Evolutionary conservation across 2,329 filamentous ascomycete species (phyloP).

Genomic region (Penicillium sp.): DNA sequence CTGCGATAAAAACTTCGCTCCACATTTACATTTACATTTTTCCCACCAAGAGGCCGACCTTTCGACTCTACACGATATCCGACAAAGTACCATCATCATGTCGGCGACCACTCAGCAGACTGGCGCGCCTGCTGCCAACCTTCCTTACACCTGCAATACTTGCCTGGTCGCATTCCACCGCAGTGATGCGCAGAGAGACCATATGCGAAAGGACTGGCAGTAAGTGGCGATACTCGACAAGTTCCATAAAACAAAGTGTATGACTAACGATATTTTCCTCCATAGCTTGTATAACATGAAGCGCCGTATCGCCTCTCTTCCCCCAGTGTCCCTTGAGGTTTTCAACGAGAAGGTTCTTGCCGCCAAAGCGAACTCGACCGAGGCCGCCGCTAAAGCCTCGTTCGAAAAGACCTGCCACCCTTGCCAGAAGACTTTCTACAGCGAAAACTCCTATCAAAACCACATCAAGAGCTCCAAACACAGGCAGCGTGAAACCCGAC

Average conservation of each 20-base stretch:
- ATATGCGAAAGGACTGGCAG: constrained; percentile 99
- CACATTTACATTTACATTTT: constrained; percentile 33
- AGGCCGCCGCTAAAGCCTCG: constrained; percentile 84
- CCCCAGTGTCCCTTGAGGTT: constrained; percentile 86
- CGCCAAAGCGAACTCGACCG: constrained; percentile 81
- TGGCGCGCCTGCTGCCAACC: constrained; percentile 56
- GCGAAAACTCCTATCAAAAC: constrained; percentile 93
- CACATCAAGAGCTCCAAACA: constrained; percentile 92
- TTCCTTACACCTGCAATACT: constrained; percentile 97
- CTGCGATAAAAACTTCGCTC: constrained; percentile 32
- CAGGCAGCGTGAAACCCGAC: constrained; percentile 67
- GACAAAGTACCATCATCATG: constrained; percentile 23
- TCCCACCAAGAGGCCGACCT: constrained; percentile 18
- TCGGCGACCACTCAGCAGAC: constrained; percentile 37
- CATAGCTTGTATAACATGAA: constrained; percentile 91
- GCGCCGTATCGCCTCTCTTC: constrained; percentile 86
- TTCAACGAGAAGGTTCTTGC: constrained; percentile 96
- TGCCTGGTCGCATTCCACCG: constrained; percentile 96
- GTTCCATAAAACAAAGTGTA: background rate
- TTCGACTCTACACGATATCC: constrained; percentile 14
- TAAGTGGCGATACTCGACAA: constrained; percentile 57
- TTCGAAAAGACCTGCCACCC: constrained; percentile 83
- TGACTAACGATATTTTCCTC: constrained; percentile 14
- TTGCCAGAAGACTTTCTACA: constrained; percentile 93
- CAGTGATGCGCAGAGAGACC: constrained; percentile 87